Percentiles rank a stretch among this genome's conserved stretches.
Conservation (phyloP, 2,329 filamentous ascomycete species). For the Xylaria sp. region DNA sequence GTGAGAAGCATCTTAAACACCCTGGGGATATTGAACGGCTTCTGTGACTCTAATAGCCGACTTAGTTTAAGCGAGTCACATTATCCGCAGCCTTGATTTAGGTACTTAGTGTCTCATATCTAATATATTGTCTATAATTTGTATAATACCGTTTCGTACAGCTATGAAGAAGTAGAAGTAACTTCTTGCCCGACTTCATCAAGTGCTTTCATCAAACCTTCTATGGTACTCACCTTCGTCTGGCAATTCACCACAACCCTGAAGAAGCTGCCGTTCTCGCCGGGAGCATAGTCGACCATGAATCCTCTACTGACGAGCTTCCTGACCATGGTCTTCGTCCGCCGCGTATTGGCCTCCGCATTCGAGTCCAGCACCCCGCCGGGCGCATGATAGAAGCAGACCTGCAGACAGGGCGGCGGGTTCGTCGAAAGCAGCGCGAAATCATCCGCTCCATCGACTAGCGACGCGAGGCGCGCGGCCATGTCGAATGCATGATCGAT, state of each 20-base stretch:
- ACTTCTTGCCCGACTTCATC: constrained; percentile 45
- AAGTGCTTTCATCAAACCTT: constrained; percentile 48
- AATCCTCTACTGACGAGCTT: constrained; percentile 63
- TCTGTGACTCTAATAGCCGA: no score
- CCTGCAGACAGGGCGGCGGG: constrained; percentile 88
- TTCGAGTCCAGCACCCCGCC: constrained; percentile 61
- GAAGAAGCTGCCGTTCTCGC: constrained; percentile 66
- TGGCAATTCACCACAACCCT: constrained; percentile 69
- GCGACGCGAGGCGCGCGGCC: constrained; percentile 73
- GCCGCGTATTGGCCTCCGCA: constrained; percentile 59
- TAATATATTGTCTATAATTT: no score
- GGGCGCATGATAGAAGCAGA: constrained; percentile 90
- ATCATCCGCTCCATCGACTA: constrained; percentile 65
- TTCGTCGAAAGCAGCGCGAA: constrained; percentile 79
- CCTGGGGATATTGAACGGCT: no score
- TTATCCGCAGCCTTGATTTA: no score
- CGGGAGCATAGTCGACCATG: constrained; percentile 72
- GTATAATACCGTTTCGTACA: no score
- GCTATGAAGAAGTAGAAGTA: constrained; percentile 24
- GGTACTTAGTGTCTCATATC: no score
- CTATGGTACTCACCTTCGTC: constrained; percentile 63
- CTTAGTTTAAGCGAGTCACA: no score
- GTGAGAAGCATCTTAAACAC: no score
- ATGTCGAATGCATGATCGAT: constrained; percentile 79
- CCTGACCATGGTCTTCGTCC: constrained; percentile 61